Evolutionary conservation across 2,329 filamentous ascomycete genomes (phyloP).

Genomic region (Helicocarpus griseus): DNA sequence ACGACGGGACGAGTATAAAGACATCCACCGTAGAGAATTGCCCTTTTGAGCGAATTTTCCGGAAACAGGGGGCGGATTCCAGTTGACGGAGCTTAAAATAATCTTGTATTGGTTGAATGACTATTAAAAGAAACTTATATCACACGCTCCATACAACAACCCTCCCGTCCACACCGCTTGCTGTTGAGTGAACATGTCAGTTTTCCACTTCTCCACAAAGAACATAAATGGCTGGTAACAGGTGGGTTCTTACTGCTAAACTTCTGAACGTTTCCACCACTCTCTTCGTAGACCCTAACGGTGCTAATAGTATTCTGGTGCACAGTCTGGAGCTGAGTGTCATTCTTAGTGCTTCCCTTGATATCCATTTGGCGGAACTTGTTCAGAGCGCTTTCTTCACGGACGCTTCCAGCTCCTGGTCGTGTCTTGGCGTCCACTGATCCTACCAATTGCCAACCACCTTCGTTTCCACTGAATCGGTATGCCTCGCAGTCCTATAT

Average conservation of each 20-base stretch:
- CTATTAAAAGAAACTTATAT: not conserved
- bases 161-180: slow-evolving; percentile 73
- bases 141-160: slow-evolving; percentile 69
- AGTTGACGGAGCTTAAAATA: not conserved
- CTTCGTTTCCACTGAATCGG: slow-evolving; percentile 68
- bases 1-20: too few species aligned
- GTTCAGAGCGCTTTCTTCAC: slow-evolving; percentile 89
- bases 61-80: not conserved
- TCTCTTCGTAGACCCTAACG: slow-evolving; percentile 63
- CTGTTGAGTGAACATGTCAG: slow-evolving; percentile 34
- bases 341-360: slow-evolving; percentile 83
- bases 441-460: slow-evolving; percentile 75
- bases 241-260: slow-evolving; percentile 65
- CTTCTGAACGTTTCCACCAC: slow-evolving; percentile 56
- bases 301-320: slow-evolving; percentile 96
- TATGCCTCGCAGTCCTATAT: slow-evolving; percentile 67
- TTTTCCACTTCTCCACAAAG: not conserved
- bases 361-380: slow-evolving; percentile 99
- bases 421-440: slow-evolving; percentile 67
- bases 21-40: too few species aligned
- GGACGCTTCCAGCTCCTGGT: slow-evolving; percentile 47
- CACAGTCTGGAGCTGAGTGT: slow-evolving; percentile 87
- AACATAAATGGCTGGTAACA: slow-evolving; percentile 6
- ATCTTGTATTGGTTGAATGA: not conserved
- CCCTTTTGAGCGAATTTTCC: not conserved